Conservation (phyloP, 345 rosid species). For the Reutealis trisperma region DNA sequence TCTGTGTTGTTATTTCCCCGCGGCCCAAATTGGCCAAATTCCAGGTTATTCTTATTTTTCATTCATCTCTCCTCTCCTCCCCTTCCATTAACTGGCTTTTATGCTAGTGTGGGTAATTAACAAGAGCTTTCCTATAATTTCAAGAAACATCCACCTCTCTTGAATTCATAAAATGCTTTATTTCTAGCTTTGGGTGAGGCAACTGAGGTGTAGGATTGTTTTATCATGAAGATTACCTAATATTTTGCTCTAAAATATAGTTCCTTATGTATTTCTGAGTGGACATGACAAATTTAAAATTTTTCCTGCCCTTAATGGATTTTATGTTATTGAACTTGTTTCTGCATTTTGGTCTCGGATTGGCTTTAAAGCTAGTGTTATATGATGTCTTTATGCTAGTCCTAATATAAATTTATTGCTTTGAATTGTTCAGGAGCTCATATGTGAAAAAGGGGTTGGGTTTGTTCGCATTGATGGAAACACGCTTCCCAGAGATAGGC, state of each 20-base stretch:
- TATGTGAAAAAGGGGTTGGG: slow-evolving; percentile 76
- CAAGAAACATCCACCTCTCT: too few relatives aligned
- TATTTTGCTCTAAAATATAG: background rate
- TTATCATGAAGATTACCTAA: background rate
- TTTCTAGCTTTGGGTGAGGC: too few relatives aligned
- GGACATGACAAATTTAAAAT: background rate
- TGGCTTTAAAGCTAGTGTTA: background rate
- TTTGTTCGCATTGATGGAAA: slow-evolving; percentile 96
- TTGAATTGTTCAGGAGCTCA: slow-evolving; percentile 59
- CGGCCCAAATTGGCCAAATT: background rate
- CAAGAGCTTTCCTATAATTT: too few relatives aligned
- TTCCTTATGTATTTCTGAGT: background rate
- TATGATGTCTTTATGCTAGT: background rate
- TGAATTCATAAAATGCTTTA: too few relatives aligned
- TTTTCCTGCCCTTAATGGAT: background rate
- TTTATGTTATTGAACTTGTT: background rate
- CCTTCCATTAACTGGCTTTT: too few relatives aligned
- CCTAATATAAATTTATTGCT: slow-evolving; percentile 8
- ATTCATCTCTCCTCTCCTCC: too few relatives aligned
- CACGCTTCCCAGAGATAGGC: slow-evolving; percentile 84
- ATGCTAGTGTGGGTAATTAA: too few relatives aligned
- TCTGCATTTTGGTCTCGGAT: background rate
- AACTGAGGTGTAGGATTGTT: too few relatives aligned
- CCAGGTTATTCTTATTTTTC: background rate
- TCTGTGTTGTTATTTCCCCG: background rate